phyloP scores from a whole-genome alignment of 768 basidiomycete species.

The Goffeauzyma gilvescens region DNA sequence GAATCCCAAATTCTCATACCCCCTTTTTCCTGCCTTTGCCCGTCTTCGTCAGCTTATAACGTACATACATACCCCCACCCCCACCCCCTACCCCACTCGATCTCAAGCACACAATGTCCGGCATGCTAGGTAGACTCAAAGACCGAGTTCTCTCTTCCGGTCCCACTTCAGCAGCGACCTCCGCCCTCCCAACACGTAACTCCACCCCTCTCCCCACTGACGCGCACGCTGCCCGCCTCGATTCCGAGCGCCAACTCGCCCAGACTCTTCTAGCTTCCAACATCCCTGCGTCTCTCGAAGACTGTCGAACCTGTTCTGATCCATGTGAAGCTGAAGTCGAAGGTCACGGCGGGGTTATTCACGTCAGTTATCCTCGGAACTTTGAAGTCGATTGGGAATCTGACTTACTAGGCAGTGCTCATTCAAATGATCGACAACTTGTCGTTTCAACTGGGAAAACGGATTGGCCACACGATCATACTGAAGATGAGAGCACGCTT shows the following conservation, averaged over 20 bases:
- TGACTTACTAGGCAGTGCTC: constrained; percentile 66
- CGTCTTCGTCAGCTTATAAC: no score
- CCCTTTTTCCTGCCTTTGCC: no score
- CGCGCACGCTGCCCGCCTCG: constrained; percentile 3
- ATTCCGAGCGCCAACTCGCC: constrained; percentile 12
- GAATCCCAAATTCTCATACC: no score
- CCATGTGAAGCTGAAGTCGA: constrained; percentile 52
- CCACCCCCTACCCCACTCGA: no score
- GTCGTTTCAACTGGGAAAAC: constrained; percentile 75
- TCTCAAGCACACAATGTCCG: no score
- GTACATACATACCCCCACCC: no score
- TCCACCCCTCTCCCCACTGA: not conserved
- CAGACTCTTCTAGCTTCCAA: constrained; percentile 39
- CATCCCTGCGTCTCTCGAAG: constrained; percentile 48
- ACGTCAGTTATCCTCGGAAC: constrained; percentile 52
- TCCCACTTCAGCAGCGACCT: no score
- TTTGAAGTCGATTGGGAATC: constrained; percentile 63
- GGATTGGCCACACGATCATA: constrained; percentile 72
- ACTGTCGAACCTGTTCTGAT: constrained; percentile 56
- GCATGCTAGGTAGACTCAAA: no score
- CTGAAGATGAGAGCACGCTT: constrained; percentile 49
- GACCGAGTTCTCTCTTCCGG: no score
- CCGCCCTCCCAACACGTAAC: not conserved
- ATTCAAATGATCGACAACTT: constrained; percentile 64
- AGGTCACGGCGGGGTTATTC: constrained; percentile 28